Evolutionary conservation across 495 filamentous ascomycete genomes (phyloP).

Genomic region (Annulohypoxylon maeteangense): DNA sequence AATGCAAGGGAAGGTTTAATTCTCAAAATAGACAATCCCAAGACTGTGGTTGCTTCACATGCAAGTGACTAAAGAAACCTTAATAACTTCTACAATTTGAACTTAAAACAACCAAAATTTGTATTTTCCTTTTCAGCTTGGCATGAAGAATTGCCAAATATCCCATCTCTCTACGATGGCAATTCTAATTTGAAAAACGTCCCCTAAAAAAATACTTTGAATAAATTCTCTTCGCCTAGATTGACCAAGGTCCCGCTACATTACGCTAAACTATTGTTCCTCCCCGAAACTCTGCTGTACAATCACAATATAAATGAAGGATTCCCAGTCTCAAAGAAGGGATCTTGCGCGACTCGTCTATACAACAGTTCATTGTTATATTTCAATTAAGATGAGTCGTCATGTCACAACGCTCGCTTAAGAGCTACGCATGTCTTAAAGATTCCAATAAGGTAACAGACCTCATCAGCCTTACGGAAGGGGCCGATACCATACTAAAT

Average conservation of each 20-base stretch:
- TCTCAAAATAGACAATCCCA: slow-evolving; percentile 20
- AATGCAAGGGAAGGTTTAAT: slow-evolving; percentile 1
- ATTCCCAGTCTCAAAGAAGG: background rate
- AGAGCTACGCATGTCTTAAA: background rate
- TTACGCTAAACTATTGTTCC: background rate
- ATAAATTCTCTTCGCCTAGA: background rate
- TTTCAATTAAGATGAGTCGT: background rate
- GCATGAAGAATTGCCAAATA: too few species aligned
- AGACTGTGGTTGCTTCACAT: background rate
- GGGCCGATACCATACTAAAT: background rate
- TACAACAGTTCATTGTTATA: background rate
- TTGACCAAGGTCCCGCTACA: background rate
- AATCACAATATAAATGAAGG: background rate
- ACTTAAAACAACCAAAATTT: background rate
- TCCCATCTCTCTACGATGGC: too few species aligned
- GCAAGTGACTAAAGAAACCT: background rate
- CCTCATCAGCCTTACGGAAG: background rate
- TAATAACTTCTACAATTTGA: background rate
- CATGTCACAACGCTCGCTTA: background rate
- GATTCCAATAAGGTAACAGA: background rate
- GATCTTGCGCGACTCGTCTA: background rate
- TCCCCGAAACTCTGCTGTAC: background rate
- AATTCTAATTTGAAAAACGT: too few species aligned
- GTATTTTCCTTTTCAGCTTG: background rate
- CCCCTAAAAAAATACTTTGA: too few species aligned